Evolutionary conservation across 1,284 basidiomycete species (phyloP).

Genomic region (Cryptococcus maquisensis): DNA sequence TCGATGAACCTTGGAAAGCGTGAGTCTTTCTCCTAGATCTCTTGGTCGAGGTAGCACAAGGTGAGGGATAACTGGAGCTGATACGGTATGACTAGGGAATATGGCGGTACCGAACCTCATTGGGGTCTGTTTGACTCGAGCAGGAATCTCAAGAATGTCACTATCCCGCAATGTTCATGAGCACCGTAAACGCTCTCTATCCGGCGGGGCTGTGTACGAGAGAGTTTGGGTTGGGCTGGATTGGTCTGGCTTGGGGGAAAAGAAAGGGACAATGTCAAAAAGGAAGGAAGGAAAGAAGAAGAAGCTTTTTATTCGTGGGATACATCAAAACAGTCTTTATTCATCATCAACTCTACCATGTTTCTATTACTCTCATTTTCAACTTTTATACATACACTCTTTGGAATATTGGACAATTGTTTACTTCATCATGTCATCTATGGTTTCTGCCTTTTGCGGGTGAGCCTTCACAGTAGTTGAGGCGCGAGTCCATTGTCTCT

Average conservation of each 20-base stretch:
- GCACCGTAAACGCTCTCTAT: not conserved
- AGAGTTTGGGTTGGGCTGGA: too few species aligned
- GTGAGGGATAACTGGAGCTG: not conserved
- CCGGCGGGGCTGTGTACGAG: too few species aligned
- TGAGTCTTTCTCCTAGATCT: slow-evolving; percentile 25
- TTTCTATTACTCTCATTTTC: too few species aligned
- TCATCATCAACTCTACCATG: too few species aligned
- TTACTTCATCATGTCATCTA: too few species aligned
- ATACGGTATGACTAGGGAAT: slow-evolving; percentile 45
- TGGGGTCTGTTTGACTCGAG: slow-evolving; percentile 64
- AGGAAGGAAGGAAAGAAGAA: not conserved
- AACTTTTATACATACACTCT: too few species aligned
- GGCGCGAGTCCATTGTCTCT: too few species aligned
- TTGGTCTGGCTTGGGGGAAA: too few species aligned
- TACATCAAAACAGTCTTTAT: too few species aligned
- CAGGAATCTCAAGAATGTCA: slow-evolving; percentile 50
- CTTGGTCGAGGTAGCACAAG: not conserved
- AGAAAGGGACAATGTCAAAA: not conserved
- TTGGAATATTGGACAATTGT: too few species aligned
- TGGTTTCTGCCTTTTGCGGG: too few species aligned
- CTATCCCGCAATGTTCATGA: slow-evolving; percentile 49
- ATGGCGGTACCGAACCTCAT: slow-evolving; percentile 78
- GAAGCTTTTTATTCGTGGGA: not conserved
- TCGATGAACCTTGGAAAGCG: slow-evolving; percentile 81
- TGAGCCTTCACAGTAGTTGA: too few species aligned